Evolutionary conservation across 2,329 filamentous ascomycete genomes (phyloP).

Genomic region (Fonsecaea pugnacius): DNA sequence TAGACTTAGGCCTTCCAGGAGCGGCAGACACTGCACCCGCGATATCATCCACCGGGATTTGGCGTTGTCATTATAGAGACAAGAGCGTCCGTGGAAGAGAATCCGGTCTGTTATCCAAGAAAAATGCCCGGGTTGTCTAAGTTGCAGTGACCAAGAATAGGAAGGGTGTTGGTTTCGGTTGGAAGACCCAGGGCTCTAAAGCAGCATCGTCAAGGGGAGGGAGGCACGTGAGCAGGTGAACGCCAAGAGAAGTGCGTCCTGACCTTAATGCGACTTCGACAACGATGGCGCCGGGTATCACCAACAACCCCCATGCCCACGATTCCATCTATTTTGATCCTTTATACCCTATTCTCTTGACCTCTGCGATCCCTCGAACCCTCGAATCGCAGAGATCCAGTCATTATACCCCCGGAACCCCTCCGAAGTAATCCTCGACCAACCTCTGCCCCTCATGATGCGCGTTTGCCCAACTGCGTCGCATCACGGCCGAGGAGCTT

Average conservation of each 20-base stretch:
- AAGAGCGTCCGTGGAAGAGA: background rate
- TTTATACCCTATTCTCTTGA: slow-evolving; percentile 7
- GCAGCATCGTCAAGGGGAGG: background rate
- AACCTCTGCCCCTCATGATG: slow-evolving; percentile 34
- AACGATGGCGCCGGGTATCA: slow-evolving; percentile 14
- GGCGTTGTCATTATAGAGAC: background rate
- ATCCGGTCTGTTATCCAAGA: too few species aligned
- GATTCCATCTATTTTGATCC: slow-evolving; percentile 17
- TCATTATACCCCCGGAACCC: slow-evolving; percentile 4
- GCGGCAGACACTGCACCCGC: slow-evolving; percentile 5
- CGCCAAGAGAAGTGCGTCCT: slow-evolving; percentile 14
- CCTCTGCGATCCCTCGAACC: background rate
- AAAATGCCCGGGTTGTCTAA: too few species aligned
- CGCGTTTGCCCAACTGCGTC: slow-evolving; percentile 32
- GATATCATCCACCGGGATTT: slow-evolving; percentile 4
- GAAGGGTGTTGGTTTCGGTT: background rate
- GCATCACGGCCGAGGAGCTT: slow-evolving; percentile 31
- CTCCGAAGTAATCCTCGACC: slow-evolving; percentile 2
- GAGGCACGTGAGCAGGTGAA: slow-evolving; percentile 3
- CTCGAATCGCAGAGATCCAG: slow-evolving; percentile 7
- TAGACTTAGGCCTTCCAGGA: slow-evolving; percentile 4
- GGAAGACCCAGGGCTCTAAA: background rate
- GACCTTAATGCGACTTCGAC: slow-evolving; percentile 26
- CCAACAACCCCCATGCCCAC: slow-evolving; percentile 12
- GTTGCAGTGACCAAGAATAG: too few species aligned